These are phyloP conservation scores for Eutrema yunnanense DNA, from an alignment of 345 rosid genomes.

Conservation along the genomic window DNA sequence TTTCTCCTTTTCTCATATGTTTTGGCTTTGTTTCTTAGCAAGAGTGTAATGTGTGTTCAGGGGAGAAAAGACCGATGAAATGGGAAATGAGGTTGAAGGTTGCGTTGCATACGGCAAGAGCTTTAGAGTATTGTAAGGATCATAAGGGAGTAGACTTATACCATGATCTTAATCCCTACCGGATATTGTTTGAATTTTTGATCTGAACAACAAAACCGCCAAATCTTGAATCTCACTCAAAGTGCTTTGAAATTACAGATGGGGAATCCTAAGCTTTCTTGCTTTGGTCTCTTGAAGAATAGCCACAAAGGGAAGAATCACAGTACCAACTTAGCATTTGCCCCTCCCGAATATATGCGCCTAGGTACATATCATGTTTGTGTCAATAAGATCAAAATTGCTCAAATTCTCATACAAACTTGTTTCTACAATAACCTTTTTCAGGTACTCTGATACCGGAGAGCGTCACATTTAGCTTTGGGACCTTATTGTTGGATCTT, in stretches of 20 bases:
- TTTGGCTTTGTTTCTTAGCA: not conserved
- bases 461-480: constrained; percentile 92
- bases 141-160: constrained; percentile 63
- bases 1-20: not conserved
- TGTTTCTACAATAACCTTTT: not conserved
- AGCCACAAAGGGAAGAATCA: constrained; percentile 80
- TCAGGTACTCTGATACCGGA: constrained; percentile 85
- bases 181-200: constrained; percentile 44
- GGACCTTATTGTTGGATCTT: constrained; percentile 86
- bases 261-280: constrained; percentile 85
- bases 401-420: not conserved
- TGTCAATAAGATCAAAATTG: not conserved
- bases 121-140: constrained; percentile 67
- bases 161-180: constrained; percentile 88
- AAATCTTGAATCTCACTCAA: not conserved
- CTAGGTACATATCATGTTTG: constrained; percentile 42
- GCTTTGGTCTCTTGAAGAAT: constrained; percentile 93
- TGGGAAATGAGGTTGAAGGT: constrained; percentile 91
- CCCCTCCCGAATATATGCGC: constrained; percentile 86
- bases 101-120: constrained; percentile 71
- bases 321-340: constrained; percentile 91
- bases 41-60: constrained; percentile 27
- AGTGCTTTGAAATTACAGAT: constrained; percentile 36
- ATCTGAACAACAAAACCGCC: not conserved
- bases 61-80: constrained; percentile 95